These are phyloP conservation scores for Xylaria venustula DNA, from an alignment of 495 filamentous ascomycete genomes.

Conservation along the genomic window DNA sequence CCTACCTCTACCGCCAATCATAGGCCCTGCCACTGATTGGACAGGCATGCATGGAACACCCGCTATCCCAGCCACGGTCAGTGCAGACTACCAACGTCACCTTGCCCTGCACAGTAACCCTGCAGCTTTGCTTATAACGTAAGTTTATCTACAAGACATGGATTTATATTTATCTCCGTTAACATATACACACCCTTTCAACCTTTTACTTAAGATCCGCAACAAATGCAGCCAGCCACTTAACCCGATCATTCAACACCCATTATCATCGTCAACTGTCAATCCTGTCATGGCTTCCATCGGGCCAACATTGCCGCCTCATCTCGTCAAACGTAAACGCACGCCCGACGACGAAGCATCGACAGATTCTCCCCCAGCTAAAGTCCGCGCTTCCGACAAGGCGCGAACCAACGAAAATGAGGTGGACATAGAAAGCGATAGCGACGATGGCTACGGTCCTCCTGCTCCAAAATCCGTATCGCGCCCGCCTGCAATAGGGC, in stretches of 20 bases:
- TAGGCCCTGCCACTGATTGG: background rate
- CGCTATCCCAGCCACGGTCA: background rate
- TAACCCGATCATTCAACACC: background rate
- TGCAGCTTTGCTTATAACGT: too few species aligned
- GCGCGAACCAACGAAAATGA: slow-evolving; percentile 38
- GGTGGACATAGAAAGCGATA: slow-evolving; percentile 29
- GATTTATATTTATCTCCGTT: too few species aligned
- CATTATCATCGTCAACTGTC: too few species aligned
- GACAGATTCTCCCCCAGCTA: slow-evolving; percentile 31
- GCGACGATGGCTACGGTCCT: slow-evolving; percentile 39
- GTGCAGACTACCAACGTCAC: background rate
- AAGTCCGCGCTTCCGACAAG: slow-evolving; percentile 28
- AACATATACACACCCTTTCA: too few species aligned
- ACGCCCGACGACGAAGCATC: slow-evolving; percentile 40
- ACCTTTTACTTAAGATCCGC: too few species aligned
- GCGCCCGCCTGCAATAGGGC: slow-evolving; percentile 17
- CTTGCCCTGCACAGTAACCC: background rate
- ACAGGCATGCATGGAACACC: background rate
- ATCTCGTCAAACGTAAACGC: slow-evolving; percentile 54
- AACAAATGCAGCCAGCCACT: background rate
- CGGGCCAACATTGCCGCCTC: slow-evolving; percentile 51
- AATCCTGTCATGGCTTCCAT: slow-evolving; percentile 43
- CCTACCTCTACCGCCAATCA: background rate
- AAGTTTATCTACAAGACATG: too few species aligned
- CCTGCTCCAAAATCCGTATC: slow-evolving; percentile 19